These are phyloP conservation scores for Tricholoma hemisulphureum DNA, from an alignment of 768 basidiomycete genomes.

Conservation along the genomic window DNA sequence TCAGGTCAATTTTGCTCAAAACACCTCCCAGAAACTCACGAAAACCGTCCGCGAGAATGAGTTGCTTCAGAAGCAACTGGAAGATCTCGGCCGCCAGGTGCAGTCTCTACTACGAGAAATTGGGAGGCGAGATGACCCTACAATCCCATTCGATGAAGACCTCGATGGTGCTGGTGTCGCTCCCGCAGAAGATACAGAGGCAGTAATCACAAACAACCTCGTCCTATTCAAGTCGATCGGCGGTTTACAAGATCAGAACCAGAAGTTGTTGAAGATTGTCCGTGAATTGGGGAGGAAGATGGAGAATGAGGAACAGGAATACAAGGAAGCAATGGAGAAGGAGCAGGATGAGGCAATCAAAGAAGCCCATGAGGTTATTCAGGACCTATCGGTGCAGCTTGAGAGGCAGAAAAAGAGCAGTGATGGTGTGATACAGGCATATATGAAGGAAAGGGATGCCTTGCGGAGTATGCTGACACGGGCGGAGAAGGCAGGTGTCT, in stretches of 20 bases:
- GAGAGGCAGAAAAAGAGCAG: constrained; percentile 73
- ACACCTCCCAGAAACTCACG: constrained; percentile 59
- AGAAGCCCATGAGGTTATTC: constrained; percentile 87
- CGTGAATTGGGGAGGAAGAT: constrained; percentile 81
- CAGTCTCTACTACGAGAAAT: constrained; percentile 77
- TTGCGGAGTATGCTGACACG: constrained; percentile 72
- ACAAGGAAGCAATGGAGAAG: constrained; percentile 62
- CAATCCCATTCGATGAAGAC: constrained; percentile 71
- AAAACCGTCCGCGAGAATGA: constrained; percentile 61
- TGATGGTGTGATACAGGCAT: constrained; percentile 72
- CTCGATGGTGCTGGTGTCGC: constrained; percentile 41
- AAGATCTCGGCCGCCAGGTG: constrained; percentile 83
- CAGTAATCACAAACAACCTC: constrained; percentile 84
- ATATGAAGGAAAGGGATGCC: constrained; percentile 85
- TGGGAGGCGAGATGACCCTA: constrained; percentile 78
- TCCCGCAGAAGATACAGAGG: constrained; percentile 59
- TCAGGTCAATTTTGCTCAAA: constrained; percentile 52
- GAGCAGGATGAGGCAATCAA: constrained; percentile 79
- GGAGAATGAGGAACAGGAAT: constrained; percentile 81
- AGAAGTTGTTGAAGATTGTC: constrained; percentile 79
- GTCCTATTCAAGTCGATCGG: constrained; percentile 82
- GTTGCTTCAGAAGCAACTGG: constrained; percentile 71
- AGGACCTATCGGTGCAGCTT: constrained; percentile 71
- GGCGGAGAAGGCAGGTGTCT: constrained; percentile 36
- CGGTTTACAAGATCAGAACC: constrained; percentile 87